Conservation (phyloP, 805 yeast genomes). For the Yarrowia sp. region DNA sequence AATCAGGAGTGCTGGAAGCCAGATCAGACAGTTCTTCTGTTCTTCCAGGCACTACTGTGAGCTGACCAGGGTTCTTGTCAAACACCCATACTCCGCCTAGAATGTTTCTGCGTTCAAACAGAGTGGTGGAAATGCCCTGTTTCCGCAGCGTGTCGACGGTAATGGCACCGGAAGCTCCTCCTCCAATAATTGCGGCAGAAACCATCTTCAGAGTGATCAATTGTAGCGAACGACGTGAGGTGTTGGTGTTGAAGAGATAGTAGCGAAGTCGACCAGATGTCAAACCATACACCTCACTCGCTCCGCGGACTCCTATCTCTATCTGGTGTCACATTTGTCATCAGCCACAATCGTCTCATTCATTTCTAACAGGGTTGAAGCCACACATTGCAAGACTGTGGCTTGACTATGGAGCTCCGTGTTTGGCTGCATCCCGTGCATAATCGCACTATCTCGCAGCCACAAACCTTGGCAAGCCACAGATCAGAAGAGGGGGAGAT, state of each 20-base stretch:
- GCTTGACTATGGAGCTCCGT: not conserved
- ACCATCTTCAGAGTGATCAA: not conserved
- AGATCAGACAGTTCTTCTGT: conserved; percentile 7
- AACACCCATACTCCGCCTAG: conserved; percentile 30
- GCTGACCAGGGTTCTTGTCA: not conserved
- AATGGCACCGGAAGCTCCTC: conserved; percentile 20
- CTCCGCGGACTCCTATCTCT: not conserved
- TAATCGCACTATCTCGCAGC: conserved; percentile 35
- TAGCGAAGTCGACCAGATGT: too few relatives aligned
- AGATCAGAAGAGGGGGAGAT: not conserved
- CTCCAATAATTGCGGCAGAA: conserved; percentile 11
- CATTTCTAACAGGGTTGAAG: conserved; percentile 34
- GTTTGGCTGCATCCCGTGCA: not conserved
- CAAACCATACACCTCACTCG: too few relatives aligned
- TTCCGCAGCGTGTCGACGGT: conserved; percentile 2
- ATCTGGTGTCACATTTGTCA: conserved; percentile 17
- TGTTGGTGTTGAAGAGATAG: not conserved
- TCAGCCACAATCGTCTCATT: conserved; percentile 8
- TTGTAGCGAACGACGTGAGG: not conserved
- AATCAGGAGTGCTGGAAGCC: not conserved
- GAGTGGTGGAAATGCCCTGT: conserved; percentile 1
- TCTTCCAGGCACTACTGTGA: conserved; percentile 15
- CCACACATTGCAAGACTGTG: not conserved
- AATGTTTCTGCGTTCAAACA: conserved; percentile 16
- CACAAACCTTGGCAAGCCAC: conserved; percentile 37